These are phyloP conservation scores for Neonectria hederae DNA, from an alignment of 2,329 filamentous ascomycete genomes.

Conservation along the genomic window DNA sequence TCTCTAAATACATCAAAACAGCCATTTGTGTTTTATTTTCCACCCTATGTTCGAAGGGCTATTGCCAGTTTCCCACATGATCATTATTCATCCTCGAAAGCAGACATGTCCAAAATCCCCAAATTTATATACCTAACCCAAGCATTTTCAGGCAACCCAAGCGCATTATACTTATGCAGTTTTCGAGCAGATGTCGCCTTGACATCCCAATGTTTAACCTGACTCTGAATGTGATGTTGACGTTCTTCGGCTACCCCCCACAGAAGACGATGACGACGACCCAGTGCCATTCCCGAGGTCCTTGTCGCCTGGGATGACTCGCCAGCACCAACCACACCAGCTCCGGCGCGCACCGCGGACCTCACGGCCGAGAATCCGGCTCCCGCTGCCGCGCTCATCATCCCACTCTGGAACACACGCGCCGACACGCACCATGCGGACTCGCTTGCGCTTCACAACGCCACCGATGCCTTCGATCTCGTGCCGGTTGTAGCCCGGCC, in stretches of 20 bases:
- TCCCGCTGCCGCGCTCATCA: conserved; percentile 72
- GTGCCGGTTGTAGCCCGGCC: conserved; percentile 82
- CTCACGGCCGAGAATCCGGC: conserved; percentile 75
- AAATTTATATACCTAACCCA: conserved; percentile 5
- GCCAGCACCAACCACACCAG: conserved; percentile 93
- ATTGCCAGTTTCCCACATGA: conserved; percentile 3
- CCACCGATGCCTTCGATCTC: conserved; percentile 94
- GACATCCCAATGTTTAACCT: conserved; percentile 24
- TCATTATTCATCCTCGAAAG: conserved; percentile 14
- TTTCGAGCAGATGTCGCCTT: not conserved
- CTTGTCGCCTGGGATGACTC: conserved; percentile 71
- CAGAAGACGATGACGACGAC: conserved; percentile 40
- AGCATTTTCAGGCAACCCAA: not conserved
- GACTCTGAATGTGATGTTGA: conserved; percentile 37
- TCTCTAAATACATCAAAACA: conserved; percentile 29
- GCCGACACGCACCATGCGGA: conserved; percentile 82
- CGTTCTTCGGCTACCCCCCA: conserved; percentile 32
- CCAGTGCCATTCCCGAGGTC: conserved; percentile 48
- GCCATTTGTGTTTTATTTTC: conserved; percentile 28
- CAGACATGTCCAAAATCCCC: not conserved
- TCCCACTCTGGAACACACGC: conserved; percentile 87
- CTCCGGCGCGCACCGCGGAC: conserved; percentile 73
- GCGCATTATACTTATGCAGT: not conserved
- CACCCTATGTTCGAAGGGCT: not conserved
- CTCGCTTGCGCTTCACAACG: conserved; percentile 86